Evolutionary conservation across 257 asterid genomes (phyloP), one percentile per base, ranked within the genome.

Genomic region (Oldenlandia corymbosa): DNA sequence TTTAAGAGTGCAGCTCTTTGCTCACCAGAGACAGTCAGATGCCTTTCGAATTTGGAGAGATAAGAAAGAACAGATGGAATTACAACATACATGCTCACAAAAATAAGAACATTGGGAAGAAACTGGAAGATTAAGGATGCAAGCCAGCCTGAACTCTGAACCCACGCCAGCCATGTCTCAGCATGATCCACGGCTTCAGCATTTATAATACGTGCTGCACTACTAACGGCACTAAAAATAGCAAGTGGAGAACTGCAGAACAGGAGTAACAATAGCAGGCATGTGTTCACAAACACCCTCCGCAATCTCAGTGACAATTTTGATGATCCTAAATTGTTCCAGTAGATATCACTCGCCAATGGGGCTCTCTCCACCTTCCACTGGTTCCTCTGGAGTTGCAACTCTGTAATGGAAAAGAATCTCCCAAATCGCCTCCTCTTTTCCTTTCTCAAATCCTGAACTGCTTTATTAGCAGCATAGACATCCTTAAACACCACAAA

Each of bases 291-390:
- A 55, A 93, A 63, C 48, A 88, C 86, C 65, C 96, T 77, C 34
- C 97, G 87, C 50, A 87, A 65, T 77, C 70, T 88, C 72, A 87
- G 60, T 0, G 99, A 90, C 69, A 83, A 55, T 74, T 86, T 93
- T n/a, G 99, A 86, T 2, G 97, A 90, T 23, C 99, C 97, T 74
- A 93, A 71, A 76, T 93, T 96, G 68, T 88, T 93, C 99, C 99
- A 93, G 68, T 93, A 93, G 69, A 93, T 84, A 73, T 93, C 99
- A 69, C 94, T 90, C 14, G 99, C 99, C 67, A 88, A 71, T 17
- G 97, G 97, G 63, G 97, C 97, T 69, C 97, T 79, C 81, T 85
- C 96, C 28, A 93, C 99, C 78, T 86, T 93, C 99, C 99, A 93
- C 64, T 90, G 95, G 75, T 86, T 93, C 70, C 97, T 85, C 70